These are phyloP conservation scores for Amoebophrya sp. DNA, from an alignment of 169 alveolate genomes.

Conservation along the genomic window DNA sequence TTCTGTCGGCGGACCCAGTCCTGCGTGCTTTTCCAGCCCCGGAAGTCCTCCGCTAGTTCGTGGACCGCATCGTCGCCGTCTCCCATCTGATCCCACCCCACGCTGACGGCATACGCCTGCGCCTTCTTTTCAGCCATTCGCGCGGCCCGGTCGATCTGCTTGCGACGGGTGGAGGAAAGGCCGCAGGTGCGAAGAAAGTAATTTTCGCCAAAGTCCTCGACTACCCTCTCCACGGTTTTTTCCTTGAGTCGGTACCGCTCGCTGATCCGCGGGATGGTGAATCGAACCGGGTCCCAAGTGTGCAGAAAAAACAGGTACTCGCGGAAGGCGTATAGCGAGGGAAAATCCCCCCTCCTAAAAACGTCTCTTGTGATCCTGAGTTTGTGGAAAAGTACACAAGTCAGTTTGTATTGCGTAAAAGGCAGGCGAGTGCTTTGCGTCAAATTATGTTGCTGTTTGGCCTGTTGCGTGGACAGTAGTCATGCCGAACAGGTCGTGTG, in stretches of 20 bases:
- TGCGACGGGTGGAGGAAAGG: background rate
- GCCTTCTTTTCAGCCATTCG: conserved; percentile 23
- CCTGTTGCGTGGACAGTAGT: too few species aligned
- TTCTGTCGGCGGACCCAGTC: conserved; percentile 54
- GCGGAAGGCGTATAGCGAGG: too few species aligned
- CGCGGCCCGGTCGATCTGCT: background rate
- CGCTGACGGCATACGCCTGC: background rate
- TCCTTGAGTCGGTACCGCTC: conserved; percentile 60
- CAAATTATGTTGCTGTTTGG: too few species aligned
- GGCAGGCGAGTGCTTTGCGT: too few species aligned
- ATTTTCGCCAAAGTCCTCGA: conserved; percentile 27
- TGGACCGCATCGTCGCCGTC: conserved; percentile 42
- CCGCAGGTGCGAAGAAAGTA: background rate
- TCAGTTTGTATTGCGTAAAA: too few species aligned
- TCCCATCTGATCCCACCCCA: conserved; percentile 49
- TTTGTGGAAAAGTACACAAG: too few species aligned
- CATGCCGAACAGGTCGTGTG: too few species aligned
- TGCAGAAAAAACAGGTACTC: conserved; percentile 67
- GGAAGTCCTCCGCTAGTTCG: conserved; percentile 33
- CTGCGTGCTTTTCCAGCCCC: conserved; percentile 44
- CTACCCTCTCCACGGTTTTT: conserved; percentile 34
- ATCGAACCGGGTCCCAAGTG: conserved; percentile 68
- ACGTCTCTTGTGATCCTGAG: too few species aligned
- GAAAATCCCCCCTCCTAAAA: too few species aligned
- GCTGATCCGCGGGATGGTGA: conserved; percentile 59